Evolutionary conservation across 2,329 filamentous ascomycete species (phyloP), one percentile per base, ranked within the genome.

Genomic region (Fusarium anguioides): DNA sequence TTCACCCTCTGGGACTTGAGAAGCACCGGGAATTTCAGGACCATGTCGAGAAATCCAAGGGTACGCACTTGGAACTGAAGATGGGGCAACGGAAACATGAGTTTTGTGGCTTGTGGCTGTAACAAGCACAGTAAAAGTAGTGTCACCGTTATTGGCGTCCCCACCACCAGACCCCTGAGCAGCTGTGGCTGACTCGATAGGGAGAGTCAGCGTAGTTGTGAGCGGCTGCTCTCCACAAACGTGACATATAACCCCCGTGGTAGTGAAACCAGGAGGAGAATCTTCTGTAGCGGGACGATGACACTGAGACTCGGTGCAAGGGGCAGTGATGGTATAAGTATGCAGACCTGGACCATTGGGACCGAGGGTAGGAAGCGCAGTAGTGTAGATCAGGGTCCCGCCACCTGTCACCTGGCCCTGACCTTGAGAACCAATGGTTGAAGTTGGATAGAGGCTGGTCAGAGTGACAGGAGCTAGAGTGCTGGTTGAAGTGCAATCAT

Each of bases 241-340:
- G 17, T 40, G 41, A 7, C 60, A 66, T 24, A 56, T 24, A 33
- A 65, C 55, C 6, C 26, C 35, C 4, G 60, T 42, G 10, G 55
- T 40, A 12, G 60, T 56, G 54, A 65, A 66, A 2, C 60, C 62
- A 39, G 48, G 60, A 21, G 62, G 62, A 20, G 44, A 60, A 5
- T 60, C 45, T 8, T n/a, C 29, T 4, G 45, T 2, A 17, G 36
- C 15, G 20, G 56, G 61, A 17, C 29, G 45, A 12, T 37, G 36
- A 23, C 62, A 66, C 21, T 54, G 18, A 37, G 44, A 31, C 35
- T 21, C 18, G 18, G 45, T 20, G 39, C 55, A 66, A 21, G 60
- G 55, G 17, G 33, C 45, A 12, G 62, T 65, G 40, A 65, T 35
- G 8, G 62, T 61, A 48, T 66, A 66, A 27, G 54, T 65, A 23